phyloP scores from a whole-genome alignment of 1,284 basidiomycete species.

The Rugosomyces carneus region DNA sequence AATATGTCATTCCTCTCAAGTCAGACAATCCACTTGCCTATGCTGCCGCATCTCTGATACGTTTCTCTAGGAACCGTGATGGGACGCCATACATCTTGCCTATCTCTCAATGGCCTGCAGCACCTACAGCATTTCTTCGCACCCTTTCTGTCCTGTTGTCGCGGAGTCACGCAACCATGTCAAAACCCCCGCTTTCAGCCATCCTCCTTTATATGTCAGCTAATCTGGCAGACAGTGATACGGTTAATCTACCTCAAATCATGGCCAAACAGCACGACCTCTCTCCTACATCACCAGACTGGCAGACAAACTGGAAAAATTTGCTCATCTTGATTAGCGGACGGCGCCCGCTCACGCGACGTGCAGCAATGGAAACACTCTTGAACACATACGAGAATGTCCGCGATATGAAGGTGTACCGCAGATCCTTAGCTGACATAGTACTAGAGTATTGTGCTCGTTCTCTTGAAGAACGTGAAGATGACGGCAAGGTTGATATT shows the following conservation, averaged over 20 bases:
- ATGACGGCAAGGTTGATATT: constrained; percentile 37
- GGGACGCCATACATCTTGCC: constrained; percentile 49
- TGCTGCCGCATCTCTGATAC: background rate
- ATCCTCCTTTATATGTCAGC: constrained; percentile 58
- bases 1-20: constrained; percentile 52
- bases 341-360: constrained; percentile 47
- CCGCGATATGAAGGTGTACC: constrained; percentile 61
- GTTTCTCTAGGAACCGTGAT: constrained; percentile 40
- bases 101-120: constrained; percentile 41
- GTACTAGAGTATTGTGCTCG: constrained; percentile 49
- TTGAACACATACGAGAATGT: constrained; percentile 55
- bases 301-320: constrained; percentile 59
- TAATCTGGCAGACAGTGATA: constrained; percentile 58
- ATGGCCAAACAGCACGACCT: constrained; percentile 63
- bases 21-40: constrained; percentile 21
- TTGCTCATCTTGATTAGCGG: constrained; percentile 46
- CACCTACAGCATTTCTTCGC: constrained; percentile 51
- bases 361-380: constrained; percentile 49
- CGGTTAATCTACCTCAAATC: constrained; percentile 47
- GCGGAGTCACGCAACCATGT: constrained; percentile 48
- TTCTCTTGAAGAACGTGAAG: constrained; percentile 29
- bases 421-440: constrained; percentile 52
- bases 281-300: constrained; percentile 60
- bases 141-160: constrained; percentile 54
- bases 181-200: constrained; percentile 55